Base-by-base conservation (phyloP, 1,284 basidiomycete genomes). In the Pseudozyma sp. region DNA sequence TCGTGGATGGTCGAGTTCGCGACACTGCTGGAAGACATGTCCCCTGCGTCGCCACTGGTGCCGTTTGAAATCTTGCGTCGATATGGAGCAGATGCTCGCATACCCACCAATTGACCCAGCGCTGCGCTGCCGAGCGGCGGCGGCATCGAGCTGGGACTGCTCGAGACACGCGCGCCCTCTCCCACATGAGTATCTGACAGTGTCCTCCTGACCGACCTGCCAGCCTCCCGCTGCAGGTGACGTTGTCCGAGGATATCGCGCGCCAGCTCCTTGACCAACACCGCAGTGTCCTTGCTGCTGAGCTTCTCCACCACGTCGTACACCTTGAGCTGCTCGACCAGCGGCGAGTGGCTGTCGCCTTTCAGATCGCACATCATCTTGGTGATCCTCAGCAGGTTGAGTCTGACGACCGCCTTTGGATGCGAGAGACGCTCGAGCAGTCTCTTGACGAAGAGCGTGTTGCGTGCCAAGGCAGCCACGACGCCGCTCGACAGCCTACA, bases 321-420 rank as follows among this genome's bases (percentile, higher is more conserved):
- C n/a, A 81, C 67, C 13, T 73, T 67, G 59, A 68, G 73, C 57
- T 76, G 70, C 19, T 75, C 67, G 19, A 80, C 68, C 37, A 79
- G 50, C 45, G 71, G 44, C 17, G 67, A 64, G 31, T 63, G 46
- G 13, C 64, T 60, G 0, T 93, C 93, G 75, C 94, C 92, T 11
- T 49, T 48, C 6, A 91, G 89, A 74, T 98, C 96, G 85, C 92
- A 94, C 1, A 95, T 90, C 0, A 91, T 89, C 68, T 91, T 90
- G 39, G 95, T 88, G 64, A 98, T 90, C 62, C 93, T 90, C 47
- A 99, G 87, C 37, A 99, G 87, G 83, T 94, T 96, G 53, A 97
- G 89, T 53, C 94, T 90, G 24, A 95, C 92, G 49, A 97, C 91
- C 0, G 94, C 92, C 78, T 94, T 92, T 84, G 89, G 77, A 24